phyloP scores from a whole-genome alignment of 441 rosid species.

The Euphorbia celastroides region DNA sequence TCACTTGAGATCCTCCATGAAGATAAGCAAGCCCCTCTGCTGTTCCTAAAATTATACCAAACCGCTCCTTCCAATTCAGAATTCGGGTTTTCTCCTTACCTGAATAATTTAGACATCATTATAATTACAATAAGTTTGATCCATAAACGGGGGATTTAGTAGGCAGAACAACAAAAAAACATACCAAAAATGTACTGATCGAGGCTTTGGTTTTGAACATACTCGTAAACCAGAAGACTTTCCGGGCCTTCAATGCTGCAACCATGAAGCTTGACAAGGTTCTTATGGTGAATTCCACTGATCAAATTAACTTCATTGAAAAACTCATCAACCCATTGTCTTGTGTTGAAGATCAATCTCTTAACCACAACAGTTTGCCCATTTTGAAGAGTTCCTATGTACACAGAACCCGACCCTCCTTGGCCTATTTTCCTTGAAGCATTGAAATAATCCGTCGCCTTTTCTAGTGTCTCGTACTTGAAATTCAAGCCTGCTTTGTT shows the following conservation, averaged over 20 bases:
- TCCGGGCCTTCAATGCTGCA: conserved; percentile 95
- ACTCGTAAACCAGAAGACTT: conserved; percentile 80
- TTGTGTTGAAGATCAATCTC: conserved; percentile 64
- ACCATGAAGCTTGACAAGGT: conserved; percentile 68
- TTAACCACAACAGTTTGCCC: conserved; percentile 68
- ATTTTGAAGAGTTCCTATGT: conserved; percentile 49
- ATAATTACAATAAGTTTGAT: conserved; percentile 2
- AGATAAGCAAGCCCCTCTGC: conserved; percentile 79
- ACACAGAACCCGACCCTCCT: conserved; percentile 81
- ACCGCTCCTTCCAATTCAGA: conserved; percentile 57
- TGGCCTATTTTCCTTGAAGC: conserved; percentile 52
- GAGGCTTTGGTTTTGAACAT: conserved; percentile 62
- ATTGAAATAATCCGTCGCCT: conserved; percentile 69
- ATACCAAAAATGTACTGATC: conserved; percentile 68
- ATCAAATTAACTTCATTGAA: conserved; percentile 78
- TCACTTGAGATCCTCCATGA: conserved; percentile 51
- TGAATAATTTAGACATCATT: conserved; percentile 26
- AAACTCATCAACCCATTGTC: conserved; percentile 86
- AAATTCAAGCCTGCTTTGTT: conserved; percentile 42
- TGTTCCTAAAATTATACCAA: conserved; percentile 52
- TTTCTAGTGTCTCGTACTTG: conserved; percentile 72
- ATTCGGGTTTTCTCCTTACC: conserved; percentile 34
- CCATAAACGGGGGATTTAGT: neutral
- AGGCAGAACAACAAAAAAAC: conserved; percentile 7
- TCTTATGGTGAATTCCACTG: conserved; percentile 68